These are phyloP conservation scores for Emiliania huxleyi DNA, from an alignment of 78 protist genomes.

Conservation along the genomic window DNA sequence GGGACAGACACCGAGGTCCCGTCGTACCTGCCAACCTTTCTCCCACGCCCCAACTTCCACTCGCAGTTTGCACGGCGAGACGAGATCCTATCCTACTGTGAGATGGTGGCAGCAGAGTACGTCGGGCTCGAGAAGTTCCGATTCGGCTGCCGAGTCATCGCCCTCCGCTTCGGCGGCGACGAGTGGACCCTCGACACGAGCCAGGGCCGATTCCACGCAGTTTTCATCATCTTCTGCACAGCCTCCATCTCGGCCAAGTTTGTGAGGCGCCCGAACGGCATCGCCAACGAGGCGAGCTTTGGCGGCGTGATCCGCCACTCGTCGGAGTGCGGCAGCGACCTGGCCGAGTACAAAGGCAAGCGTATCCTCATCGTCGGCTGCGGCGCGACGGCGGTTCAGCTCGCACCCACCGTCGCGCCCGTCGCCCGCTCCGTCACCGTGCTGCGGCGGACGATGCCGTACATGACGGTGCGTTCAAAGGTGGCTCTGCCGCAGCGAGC, in stretches of 20 bases:
- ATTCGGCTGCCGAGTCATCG: not conserved
- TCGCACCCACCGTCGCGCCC: not conserved
- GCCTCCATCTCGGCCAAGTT: not conserved
- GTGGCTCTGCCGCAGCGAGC: not conserved
- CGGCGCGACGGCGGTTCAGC: not conserved
- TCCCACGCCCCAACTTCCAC: not conserved
- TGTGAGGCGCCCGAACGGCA: not conserved
- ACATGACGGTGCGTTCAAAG: not conserved
- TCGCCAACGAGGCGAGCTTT: not conserved
- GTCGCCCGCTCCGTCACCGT: not conserved
- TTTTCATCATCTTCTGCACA: not conserved
- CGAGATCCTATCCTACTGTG: not conserved
- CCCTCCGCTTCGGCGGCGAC: not conserved
- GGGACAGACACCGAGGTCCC: not conserved
- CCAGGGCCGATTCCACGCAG: not conserved
- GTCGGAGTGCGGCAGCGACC: not conserved
- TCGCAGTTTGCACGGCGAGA: not conserved
- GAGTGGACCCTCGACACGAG: not conserved
- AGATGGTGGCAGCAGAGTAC: not conserved
- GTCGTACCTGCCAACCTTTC: not conserved
- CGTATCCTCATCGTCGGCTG: not conserved
- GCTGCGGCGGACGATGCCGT: not conserved
- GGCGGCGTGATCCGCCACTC: not conserved
- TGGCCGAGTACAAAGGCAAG: not conserved
- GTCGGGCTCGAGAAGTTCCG: not conserved